Conservation (phyloP, 345 rosid species). For the Rhodamnia rubescens region DNA sequence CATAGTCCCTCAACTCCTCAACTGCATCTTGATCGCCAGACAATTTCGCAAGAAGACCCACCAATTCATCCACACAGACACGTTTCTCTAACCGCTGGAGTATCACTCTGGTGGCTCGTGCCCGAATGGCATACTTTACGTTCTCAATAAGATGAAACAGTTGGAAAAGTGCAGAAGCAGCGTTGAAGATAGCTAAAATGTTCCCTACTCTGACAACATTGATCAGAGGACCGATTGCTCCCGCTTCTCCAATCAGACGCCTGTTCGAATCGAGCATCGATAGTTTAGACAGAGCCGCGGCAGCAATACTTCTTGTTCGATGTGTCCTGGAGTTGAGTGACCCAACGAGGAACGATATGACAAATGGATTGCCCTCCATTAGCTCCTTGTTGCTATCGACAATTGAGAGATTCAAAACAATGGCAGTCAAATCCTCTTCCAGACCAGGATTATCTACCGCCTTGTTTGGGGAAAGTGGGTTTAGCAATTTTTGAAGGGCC, state of each 20-base stretch:
- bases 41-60: constrained; percentile 30
- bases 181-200: constrained; percentile 23
- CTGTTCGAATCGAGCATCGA: constrained; percentile 22
- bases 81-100: constrained; percentile 21
- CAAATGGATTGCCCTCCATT: constrained; percentile 23
- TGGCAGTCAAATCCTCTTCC: constrained; percentile 33
- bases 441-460: constrained; percentile 19
- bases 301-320: constrained; percentile 42
- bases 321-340: constrained; percentile 21
- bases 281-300: constrained; percentile 37
- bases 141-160: constrained; percentile 23
- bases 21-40: constrained; percentile 23
- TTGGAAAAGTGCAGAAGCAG: constrained; percentile 34
- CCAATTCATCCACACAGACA: constrained; percentile 31
- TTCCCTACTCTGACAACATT: constrained; percentile 33
- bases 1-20: constrained; percentile 24
- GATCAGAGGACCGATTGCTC: constrained; percentile 37
- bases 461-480: constrained; percentile 13
- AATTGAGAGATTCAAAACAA: constrained; percentile 35
- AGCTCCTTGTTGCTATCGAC: constrained; percentile 21
- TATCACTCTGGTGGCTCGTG: constrained; percentile 27
- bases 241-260: constrained; percentile 32
- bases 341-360: constrained; percentile 32
- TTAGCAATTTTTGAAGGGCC: constrained; percentile 27
- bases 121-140: constrained; percentile 19